phyloP scores from a whole-genome alignment of 768 basidiomycete species.

The Boletus edulis region DNA sequence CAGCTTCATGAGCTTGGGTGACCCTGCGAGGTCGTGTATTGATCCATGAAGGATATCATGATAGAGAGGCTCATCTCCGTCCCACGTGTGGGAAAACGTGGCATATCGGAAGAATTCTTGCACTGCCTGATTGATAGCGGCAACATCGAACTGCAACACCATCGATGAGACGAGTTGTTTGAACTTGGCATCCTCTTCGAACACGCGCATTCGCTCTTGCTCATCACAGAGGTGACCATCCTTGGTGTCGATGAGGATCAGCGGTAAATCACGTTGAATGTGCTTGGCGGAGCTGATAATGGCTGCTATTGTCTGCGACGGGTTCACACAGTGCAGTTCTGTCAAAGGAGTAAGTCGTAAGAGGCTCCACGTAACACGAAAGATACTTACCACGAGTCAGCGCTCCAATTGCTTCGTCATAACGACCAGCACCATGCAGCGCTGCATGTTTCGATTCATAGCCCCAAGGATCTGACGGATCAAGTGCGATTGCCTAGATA shows the following conservation, averaged over 20 bases:
- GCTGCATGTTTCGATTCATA: constrained; percentile 14
- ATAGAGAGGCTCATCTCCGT: constrained; percentile 14
- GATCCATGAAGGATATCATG: constrained; percentile 11
- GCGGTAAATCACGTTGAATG: constrained; percentile 7
- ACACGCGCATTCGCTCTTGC: neutral
- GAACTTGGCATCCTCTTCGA: constrained; percentile 11
- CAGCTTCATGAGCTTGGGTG: constrained; percentile 11
- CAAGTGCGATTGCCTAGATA: constrained; percentile 11
- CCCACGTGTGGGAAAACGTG: constrained; percentile 26
- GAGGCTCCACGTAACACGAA: neutral
- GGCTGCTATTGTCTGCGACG: constrained; percentile 1
- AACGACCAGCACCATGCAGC: constrained; percentile 10
- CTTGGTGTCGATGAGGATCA: constrained; percentile 13
- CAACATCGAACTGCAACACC: too few species aligned
- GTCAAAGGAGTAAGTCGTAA: neutral
- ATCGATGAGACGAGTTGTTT: too few species aligned
- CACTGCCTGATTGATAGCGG: constrained; percentile 1
- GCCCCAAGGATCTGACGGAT: constrained; percentile 5
- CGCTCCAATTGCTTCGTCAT: constrained; percentile 18
- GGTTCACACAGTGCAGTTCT: constrained; percentile 6
- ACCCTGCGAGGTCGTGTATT: constrained; percentile 6
- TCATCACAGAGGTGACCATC: constrained; percentile 15
- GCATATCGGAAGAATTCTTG: constrained; percentile 16
- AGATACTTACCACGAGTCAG: constrained; percentile 3
- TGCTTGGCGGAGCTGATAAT: neutral